Base-by-base conservation (phyloP, 441 rosid species). In the Sinapis alba region DNA sequence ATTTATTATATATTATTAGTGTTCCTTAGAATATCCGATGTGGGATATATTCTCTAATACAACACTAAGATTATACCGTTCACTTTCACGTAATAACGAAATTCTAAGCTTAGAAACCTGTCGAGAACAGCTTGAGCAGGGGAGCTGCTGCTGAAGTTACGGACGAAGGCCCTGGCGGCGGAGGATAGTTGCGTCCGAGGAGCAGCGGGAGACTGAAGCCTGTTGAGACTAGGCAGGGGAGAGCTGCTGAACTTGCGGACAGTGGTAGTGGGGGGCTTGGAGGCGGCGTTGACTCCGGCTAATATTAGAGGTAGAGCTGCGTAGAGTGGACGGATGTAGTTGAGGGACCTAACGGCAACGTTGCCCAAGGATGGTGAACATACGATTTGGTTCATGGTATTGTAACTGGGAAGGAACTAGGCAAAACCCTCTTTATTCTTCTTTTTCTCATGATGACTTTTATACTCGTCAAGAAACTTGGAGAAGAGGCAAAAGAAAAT, bases 211-310 rank as follows among this genome's bases (percentile, higher is more conserved):
- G 64, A 13, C 1, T 58, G 11, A 27, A 58, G 38, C 21, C 12
- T 58, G 38, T 58, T 27, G 38, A 58, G 0, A n/a, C 10, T n/a
- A 58, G 41, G 41, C 41, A 7, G 3, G 13, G 41, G 64, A 28
- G 41, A 53, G 59, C 59, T 60, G 64, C 43, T 60, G 64, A 60
- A 28, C 41, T 28, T 32, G 64, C 64, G 64, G 64, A 28, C 64
- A 43, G 4, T 16, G 64, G 41, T 60, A n/a, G 41, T 0, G 13
- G 13, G 11, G 20, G 62, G 32, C 20, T 9, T 59, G 21, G 63
- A 27, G 64, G 23, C 20, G 64, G 41, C n/a, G 64, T 5, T 28
- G 21, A 30, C 2, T 15, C 64, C 41, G 13, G 64, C 41, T 5
- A 16, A 28, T 28, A 60, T 16, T 15, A 60, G 7, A 60, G 64